Percentiles rank a stretch among this genome's conserved stretches.
Evolutionary conservation across 768 basidiomycete species (phyloP).

Genomic region (Russula olivacea): DNA sequence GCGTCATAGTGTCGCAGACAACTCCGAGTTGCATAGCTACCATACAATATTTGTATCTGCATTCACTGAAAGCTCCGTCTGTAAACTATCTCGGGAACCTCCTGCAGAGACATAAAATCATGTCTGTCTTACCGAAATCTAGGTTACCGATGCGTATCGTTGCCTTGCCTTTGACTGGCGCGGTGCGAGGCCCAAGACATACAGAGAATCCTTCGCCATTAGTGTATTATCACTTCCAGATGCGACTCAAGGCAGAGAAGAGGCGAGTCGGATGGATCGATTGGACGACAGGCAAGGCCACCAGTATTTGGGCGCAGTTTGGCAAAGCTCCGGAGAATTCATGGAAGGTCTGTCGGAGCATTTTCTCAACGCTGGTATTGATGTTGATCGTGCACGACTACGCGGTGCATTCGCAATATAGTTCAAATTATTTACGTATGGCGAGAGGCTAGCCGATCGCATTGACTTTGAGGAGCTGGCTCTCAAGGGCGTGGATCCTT

Average conservation of each 20-base stretch:
- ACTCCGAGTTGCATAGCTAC: background rate
- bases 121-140: constrained; percentile 21
- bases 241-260: constrained; percentile 27
- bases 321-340: constrained; percentile 58
- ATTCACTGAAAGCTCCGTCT: background rate
- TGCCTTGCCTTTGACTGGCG: constrained; percentile 39
- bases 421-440: constrained; percentile 55
- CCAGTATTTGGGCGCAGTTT: constrained; percentile 56
- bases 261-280: constrained; percentile 40
- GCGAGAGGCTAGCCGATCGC: constrained; percentile 62
- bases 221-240: constrained; percentile 41
- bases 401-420: constrained; percentile 29
- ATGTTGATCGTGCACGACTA: background rate
- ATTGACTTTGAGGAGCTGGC: constrained; percentile 79
- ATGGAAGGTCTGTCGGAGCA: constrained; percentile 54
- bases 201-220: constrained; percentile 26
- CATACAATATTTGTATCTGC: background rate
- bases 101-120: background rate
- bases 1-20: background rate
- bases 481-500: constrained; percentile 66
- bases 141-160: constrained; percentile 40
- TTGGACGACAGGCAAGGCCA: constrained; percentile 48
- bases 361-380: background rate
- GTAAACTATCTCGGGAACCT: background rate
- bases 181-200: constrained; percentile 20